phyloP scores from a whole-genome alignment of 192 early-diverging fungal species.

The Podila clonocystis region DNA sequence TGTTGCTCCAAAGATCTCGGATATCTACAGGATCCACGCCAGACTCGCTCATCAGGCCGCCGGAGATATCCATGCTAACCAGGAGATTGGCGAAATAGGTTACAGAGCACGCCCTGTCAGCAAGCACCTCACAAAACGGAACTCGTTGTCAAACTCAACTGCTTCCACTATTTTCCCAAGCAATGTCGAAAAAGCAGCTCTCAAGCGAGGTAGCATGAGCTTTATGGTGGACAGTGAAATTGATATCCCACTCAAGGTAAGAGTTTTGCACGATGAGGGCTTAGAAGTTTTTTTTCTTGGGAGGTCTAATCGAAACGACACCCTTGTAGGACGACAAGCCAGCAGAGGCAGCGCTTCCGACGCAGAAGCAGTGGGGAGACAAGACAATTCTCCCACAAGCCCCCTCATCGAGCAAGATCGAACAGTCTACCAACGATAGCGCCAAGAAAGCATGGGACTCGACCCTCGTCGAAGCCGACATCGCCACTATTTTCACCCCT shows the following conservation, averaged over 20 bases:
- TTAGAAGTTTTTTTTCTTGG: no score
- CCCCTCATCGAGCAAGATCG: neutral
- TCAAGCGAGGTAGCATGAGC: constrained; percentile 45
- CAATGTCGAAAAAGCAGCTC: constrained; percentile 40
- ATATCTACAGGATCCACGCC: constrained; percentile 33
- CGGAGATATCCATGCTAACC: constrained; percentile 1
- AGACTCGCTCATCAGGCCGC: constrained; percentile 29
- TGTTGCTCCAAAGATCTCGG: constrained; percentile 8
- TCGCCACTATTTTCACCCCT: no score
- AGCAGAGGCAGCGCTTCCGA: neutral
- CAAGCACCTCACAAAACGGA: constrained; percentile 7
- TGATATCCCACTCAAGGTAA: neutral
- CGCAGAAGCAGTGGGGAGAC: neutral
- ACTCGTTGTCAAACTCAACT: constrained; percentile 17
- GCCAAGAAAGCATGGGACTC: constrained; percentile 37
- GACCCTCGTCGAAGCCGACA: neutral
- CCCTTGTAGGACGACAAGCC: neutral
- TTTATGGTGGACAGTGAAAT: constrained; percentile 52
- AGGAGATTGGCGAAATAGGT: neutral
- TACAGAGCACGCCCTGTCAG: neutral
- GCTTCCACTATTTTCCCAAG: constrained; percentile 30
- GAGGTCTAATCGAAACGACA: neutral
- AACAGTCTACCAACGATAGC: constrained; percentile 1
- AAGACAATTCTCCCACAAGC: neutral
- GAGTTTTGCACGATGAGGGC: neutral